Conservation (phyloP, 805 yeast genomes). For the Ogataea populi-albae region DNA sequence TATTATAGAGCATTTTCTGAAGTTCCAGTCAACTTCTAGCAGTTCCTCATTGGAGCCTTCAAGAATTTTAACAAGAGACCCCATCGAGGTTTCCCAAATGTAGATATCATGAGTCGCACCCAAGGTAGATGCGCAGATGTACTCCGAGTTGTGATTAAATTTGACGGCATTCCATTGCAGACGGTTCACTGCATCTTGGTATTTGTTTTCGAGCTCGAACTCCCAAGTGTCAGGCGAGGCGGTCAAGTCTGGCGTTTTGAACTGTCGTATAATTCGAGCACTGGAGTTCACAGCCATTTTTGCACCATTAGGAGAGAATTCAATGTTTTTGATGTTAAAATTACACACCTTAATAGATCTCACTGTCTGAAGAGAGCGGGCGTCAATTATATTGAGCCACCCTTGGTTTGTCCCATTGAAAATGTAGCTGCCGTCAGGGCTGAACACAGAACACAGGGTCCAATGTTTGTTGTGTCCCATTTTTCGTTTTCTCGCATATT, state of each 20-base stretch:
- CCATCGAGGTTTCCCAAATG: conserved; percentile 88
- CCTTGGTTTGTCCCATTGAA: conserved; percentile 83
- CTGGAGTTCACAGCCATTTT: conserved; percentile 73
- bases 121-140: conserved; percentile 82
- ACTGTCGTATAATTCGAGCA: conserved; percentile 71
- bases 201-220: conserved; percentile 71
- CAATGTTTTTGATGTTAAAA: conserved; percentile 68
- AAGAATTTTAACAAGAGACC: conserved; percentile 80
- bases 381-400: conserved; percentile 52
- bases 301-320: conserved; percentile 55
- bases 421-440: conserved; percentile 52
- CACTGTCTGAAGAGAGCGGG: conserved; percentile 33
- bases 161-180: conserved; percentile 84
- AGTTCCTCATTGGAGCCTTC: conserved; percentile 91
- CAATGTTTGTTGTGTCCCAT: conserved; percentile 33
- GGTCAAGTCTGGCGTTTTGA: conserved; percentile 36
- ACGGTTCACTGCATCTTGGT: conserved; percentile 86
- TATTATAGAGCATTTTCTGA: conserved; percentile 65
- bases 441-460: conserved; percentile 51
- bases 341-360: conserved; percentile 51
- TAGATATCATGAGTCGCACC: conserved; percentile 88
- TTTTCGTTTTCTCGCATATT: conserved; percentile 15
- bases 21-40: conserved; percentile 85
- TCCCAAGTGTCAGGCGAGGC: conserved; percentile 21
- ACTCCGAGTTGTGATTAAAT: conserved; percentile 75